Evolutionary conservation across 1,139 yeast genomes (phyloP).

Genomic region (Torulaspora globosa): DNA sequence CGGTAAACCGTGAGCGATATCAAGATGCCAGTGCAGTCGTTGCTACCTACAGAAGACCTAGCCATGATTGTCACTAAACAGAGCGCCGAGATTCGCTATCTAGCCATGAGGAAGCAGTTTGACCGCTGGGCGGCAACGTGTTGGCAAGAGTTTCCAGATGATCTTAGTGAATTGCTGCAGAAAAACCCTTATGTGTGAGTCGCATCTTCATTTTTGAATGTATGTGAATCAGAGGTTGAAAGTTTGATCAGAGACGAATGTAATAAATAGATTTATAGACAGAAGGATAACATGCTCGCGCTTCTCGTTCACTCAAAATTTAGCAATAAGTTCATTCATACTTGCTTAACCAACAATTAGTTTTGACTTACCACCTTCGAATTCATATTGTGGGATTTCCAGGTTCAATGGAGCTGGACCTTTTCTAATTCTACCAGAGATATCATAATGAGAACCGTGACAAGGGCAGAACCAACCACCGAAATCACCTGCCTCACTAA

Average conservation of each 20-base stretch:
- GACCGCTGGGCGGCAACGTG: constrained; percentile 30
- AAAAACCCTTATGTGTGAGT: constrained; percentile 19
- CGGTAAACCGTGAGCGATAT: background rate
- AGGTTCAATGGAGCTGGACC: constrained; percentile 99
- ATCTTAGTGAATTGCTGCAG: constrained; percentile 31
- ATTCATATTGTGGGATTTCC: constrained; percentile 91
- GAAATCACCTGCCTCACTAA: constrained; percentile 99
- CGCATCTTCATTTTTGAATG: constrained; percentile 11
- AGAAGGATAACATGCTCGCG: constrained; percentile 15
- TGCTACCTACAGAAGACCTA: constrained; percentile 7
- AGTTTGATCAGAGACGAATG: constrained; percentile 10
- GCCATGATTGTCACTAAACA: constrained; percentile 8
- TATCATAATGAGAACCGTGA: constrained; percentile 99
- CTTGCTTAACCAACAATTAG: constrained; percentile 66
- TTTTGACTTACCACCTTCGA: constrained; percentile 62
- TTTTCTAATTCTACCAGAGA: constrained; percentile 99
- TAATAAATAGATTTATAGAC: constrained; percentile 15
- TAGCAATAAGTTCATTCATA: constrained; percentile 2
- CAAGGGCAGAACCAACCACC: constrained; percentile 99
- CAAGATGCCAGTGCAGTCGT: constrained; percentile 1
- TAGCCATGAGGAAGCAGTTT: constrained; percentile 32
- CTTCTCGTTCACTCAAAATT: constrained; percentile 15
- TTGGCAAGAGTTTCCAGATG: constrained; percentile 46
- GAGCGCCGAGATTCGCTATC: constrained; percentile 20
- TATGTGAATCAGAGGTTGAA: constrained; percentile 11